A percentile compares a stretch with the other conserved stretches of the same genome.
phyloP scores from a whole-genome alignment of 148 eudicot species.

The Beta vulgaris region DNA sequence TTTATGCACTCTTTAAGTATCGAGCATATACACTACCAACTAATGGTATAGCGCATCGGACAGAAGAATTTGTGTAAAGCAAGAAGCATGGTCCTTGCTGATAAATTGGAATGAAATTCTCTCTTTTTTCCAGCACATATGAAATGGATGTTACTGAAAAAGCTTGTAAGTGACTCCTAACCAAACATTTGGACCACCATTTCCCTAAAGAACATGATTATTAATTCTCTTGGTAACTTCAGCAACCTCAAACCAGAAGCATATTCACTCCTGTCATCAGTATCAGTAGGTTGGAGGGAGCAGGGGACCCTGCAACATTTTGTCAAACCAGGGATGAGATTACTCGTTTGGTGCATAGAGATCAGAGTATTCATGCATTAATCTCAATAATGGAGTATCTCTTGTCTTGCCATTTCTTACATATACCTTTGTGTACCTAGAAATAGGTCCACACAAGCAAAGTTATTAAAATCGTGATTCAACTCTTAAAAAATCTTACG shows the following conservation, averaged over 20 bases:
- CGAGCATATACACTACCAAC: no score
- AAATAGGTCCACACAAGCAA: no score
- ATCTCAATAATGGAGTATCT: background rate
- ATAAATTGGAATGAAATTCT: background rate
- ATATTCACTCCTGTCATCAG: background rate
- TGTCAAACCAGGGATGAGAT: background rate
- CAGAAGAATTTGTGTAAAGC: background rate
- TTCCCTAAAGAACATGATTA: background rate
- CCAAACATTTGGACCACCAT: conserved; percentile 18
- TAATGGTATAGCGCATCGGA: no score
- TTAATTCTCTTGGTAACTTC: background rate
- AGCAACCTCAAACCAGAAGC: conserved; percentile 5
- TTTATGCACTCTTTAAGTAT: no score
- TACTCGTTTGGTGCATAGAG: background rate
- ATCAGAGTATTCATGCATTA: background rate
- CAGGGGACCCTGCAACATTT: conserved; percentile 8
- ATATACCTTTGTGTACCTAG: no score
- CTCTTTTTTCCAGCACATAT: background rate
- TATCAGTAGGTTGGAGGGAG: conserved; percentile 5
- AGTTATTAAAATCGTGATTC: no score
- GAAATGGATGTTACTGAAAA: background rate
- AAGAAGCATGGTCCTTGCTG: background rate
- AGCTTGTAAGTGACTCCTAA: background rate
- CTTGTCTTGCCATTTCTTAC: no score
- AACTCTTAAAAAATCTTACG: no score